phyloP scores from a whole-genome alignment of 192 early-diverging fungal genomes.

The Cladochytrium replicatum region DNA sequence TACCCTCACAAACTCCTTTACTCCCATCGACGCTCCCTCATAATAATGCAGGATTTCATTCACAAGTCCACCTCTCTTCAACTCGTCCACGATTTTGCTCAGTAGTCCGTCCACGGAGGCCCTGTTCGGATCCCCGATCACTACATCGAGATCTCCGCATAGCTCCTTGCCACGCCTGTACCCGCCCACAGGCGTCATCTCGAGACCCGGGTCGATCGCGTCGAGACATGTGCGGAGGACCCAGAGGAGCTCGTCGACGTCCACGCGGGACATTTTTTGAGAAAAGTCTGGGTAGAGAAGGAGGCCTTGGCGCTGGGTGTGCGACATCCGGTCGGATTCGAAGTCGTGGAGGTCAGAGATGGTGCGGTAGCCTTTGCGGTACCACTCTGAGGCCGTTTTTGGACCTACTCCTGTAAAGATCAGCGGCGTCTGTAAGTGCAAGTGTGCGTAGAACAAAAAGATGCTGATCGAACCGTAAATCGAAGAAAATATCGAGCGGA shows the following conservation, averaged over 20 bases:
- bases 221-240: constrained; percentile 5
- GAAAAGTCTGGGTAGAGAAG: constrained; percentile 11
- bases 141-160: constrained; percentile 24
- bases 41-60: background rate
- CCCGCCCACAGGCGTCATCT: constrained; percentile 11
- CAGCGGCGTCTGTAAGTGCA: background rate
- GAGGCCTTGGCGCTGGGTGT: background rate
- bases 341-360: constrained; percentile 5
- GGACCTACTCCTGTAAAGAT: constrained; percentile 10
- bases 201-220: constrained; percentile 8
- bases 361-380: constrained; percentile 11
- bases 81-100: constrained; percentile 5
- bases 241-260: constrained; percentile 21
- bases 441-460: background rate
- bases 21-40: too few species aligned
- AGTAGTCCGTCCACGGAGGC: background rate
- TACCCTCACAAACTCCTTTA: too few species aligned
- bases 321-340: background rate
- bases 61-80: constrained; percentile 1
- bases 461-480: constrained; percentile 13
- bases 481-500: constrained; percentile 6
- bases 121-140: constrained; percentile 18
- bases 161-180: constrained; percentile 19
- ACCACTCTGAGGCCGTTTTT: constrained; percentile 14
- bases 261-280: constrained; percentile 15